Evolutionary conservation across 2,329 filamentous ascomycete genomes (phyloP).

Genomic region (Aspergillus vadensis): DNA sequence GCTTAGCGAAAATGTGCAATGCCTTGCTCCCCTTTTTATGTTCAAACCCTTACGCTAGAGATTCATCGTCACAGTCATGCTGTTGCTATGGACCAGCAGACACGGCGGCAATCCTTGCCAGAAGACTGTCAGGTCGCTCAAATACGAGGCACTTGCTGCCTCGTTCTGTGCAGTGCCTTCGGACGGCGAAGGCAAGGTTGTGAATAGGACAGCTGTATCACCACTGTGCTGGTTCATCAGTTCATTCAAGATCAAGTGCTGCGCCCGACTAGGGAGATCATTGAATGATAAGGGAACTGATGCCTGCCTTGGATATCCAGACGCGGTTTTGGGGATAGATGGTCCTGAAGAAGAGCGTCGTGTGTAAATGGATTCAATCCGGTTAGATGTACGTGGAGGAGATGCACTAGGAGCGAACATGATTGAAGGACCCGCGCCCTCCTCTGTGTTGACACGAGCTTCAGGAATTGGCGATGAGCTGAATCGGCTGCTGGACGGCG

Average conservation of each 20-base stretch:
- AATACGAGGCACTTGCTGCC: constrained; percentile 69
- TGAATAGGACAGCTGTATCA: constrained; percentile 77
- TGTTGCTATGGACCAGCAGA: constrained; percentile 80
- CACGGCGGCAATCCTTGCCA: constrained; percentile 75
- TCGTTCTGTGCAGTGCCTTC: constrained; percentile 75
- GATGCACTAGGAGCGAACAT: constrained; percentile 65
- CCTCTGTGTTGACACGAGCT: constrained; percentile 66
- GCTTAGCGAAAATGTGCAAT: background rate
- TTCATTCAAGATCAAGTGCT: constrained; percentile 85
- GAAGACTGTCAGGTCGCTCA: constrained; percentile 76
- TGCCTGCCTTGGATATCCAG: constrained; percentile 59
- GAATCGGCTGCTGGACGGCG: constrained; percentile 53
- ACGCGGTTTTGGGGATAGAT: constrained; percentile 34
- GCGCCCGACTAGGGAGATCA: constrained; percentile 78
- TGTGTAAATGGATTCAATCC: constrained; percentile 42
- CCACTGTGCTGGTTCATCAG: constrained; percentile 69
- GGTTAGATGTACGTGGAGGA: constrained; percentile 33
- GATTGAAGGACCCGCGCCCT: constrained; percentile 68
- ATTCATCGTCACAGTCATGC: constrained; percentile 74
- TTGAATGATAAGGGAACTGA: constrained; percentile 78
- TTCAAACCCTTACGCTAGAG: constrained; percentile 27
- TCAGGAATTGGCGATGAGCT: constrained; percentile 73
- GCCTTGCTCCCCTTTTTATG: background rate
- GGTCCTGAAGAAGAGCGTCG: constrained; percentile 28
- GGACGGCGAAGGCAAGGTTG: constrained; percentile 77